These are phyloP conservation scores for Salix arbutifolia DNA, from an alignment of 345 rosid genomes.

Conservation along the genomic window DNA sequence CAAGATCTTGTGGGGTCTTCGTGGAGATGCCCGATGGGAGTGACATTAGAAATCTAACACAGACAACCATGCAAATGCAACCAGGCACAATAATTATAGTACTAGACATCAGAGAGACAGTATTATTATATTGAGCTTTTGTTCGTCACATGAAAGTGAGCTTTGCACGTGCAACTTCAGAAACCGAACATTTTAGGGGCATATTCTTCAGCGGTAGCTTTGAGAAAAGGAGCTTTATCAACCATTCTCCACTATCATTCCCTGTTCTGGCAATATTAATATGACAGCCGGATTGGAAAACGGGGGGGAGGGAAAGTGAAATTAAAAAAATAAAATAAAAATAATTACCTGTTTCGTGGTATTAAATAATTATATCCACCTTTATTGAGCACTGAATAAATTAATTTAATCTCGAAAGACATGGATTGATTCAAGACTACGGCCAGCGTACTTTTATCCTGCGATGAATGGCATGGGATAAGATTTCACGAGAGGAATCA, in stretches of 20 bases:
- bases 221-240: neutral
- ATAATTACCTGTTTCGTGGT: too few species aligned
- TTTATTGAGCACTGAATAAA: too few species aligned
- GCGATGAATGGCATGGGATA: neutral
- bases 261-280: neutral
- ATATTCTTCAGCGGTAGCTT: slow-evolving; percentile 6
- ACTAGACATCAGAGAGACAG: neutral
- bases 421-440: neutral
- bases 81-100: neutral
- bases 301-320: too few species aligned
- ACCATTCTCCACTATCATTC: neutral
- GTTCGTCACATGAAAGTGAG: neutral
- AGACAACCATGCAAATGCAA: neutral
- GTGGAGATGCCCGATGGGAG: neutral
- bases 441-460: neutral
- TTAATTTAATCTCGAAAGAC: neutral
- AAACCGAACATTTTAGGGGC: neutral
- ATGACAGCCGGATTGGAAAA: too few species aligned
- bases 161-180: neutral
- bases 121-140: neutral
- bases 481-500: neutral
- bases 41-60: neutral
- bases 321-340: too few species aligned
- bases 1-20: slow-evolving; percentile 6
- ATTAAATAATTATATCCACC: too few species aligned